Percentiles rank a stretch among this genome's conserved stretches.
Evolutionary conservation across 768 basidiomycete species (phyloP).

Genomic region (Gyrodon lividus): DNA sequence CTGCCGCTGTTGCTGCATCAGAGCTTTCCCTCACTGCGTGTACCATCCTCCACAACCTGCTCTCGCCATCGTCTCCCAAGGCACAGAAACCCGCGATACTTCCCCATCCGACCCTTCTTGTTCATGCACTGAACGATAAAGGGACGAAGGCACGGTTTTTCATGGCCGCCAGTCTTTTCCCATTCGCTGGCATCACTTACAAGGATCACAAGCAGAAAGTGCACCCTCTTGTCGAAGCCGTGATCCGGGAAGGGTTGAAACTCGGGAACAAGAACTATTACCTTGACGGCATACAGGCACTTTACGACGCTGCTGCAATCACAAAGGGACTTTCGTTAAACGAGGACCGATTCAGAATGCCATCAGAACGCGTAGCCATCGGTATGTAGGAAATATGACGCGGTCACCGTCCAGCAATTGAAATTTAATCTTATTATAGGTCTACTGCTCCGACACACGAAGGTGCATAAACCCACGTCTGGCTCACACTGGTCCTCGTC

Average conservation of each 20-base stretch:
- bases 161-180: conserved; percentile 74
- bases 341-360: conserved; percentile 33
- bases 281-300: conserved; percentile 68
- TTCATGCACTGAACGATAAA: conserved; percentile 22
- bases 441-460: conserved; percentile 62
- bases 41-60: conserved; percentile 54
- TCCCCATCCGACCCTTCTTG: conserved; percentile 41
- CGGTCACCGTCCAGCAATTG: neutral
- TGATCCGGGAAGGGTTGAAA: conserved; percentile 83
- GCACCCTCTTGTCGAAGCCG: conserved; percentile 59
- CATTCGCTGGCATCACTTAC: conserved; percentile 61
- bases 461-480: conserved; percentile 59
- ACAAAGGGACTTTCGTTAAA: conserved; percentile 35
- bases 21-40: conserved; percentile 52
- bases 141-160: conserved; percentile 60
- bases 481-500: conserved; percentile 73
- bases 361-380: conserved; percentile 55
- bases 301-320: conserved; percentile 54
- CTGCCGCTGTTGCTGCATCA: conserved; percentile 39
- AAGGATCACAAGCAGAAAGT: conserved; percentile 62
- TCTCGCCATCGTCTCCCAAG: conserved; percentile 26
- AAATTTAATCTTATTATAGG: conserved; percentile 39
- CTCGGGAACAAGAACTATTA: conserved; percentile 76
- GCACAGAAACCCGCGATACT: conserved; percentile 12
- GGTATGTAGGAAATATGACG: conserved; percentile 38